phyloP scores from a whole-genome alignment of 1,284 basidiomycete species.

The Anthracocystis panici-leucophaei region DNA sequence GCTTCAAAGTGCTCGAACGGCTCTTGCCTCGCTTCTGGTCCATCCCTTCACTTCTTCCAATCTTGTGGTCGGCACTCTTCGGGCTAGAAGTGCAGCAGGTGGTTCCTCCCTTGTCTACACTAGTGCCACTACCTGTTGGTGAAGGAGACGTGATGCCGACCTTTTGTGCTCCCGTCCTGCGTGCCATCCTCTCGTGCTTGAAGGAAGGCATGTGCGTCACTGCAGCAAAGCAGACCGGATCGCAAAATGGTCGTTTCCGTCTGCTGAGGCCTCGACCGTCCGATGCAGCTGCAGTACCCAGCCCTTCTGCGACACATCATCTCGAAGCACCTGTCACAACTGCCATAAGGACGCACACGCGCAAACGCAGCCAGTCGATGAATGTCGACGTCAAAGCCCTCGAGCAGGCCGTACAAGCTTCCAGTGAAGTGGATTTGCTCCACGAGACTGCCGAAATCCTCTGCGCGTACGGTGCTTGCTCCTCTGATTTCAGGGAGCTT shows the following conservation, averaged over 20 bases:
- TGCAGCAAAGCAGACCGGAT: slow-evolving; percentile 13
- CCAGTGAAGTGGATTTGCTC: slow-evolving; percentile 34
- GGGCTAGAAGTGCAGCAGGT: slow-evolving; percentile 72
- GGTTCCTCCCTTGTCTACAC: slow-evolving; percentile 76
- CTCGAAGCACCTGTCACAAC: not conserved
- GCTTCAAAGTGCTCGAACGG: slow-evolving; percentile 79
- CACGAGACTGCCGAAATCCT: slow-evolving; percentile 51
- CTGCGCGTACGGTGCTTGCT: slow-evolving; percentile 28
- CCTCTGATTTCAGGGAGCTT: slow-evolving; percentile 41
- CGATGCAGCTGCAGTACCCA: not conserved
- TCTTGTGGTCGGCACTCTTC: slow-evolving; percentile 75
- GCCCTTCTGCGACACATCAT: not conserved
- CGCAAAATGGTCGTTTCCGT: slow-evolving; percentile 7
- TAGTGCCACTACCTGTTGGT: slow-evolving; percentile 71
- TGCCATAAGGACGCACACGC: slow-evolving; percentile 18
- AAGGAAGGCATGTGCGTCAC: slow-evolving; percentile 39
- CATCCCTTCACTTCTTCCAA: slow-evolving; percentile 74
- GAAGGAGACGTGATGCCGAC: slow-evolving; percentile 74
- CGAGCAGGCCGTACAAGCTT: slow-evolving; percentile 35
- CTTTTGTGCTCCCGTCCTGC: slow-evolving; percentile 48
- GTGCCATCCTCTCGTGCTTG: slow-evolving; percentile 57
- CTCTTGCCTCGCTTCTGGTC: slow-evolving; percentile 80
- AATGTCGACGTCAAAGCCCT: slow-evolving; percentile 47
- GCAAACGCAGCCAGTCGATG: slow-evolving; percentile 57
- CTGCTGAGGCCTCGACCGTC: slow-evolving; percentile 24